Conservation (phyloP, 257 asterid genomes). For the Solanum chmielewskii region DNA sequence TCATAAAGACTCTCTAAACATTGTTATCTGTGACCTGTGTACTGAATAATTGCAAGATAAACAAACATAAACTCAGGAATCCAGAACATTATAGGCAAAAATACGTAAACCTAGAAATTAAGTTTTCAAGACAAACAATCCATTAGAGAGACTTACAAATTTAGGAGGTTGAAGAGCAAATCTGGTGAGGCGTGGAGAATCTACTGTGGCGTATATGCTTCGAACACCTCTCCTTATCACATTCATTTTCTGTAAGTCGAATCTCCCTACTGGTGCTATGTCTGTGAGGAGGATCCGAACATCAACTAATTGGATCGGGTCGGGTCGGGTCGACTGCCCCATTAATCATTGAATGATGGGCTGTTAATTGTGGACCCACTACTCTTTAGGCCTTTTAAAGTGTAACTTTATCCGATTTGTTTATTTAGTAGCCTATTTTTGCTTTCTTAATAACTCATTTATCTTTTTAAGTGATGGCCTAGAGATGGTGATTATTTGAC, state of each 20-base stretch:
- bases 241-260: neutral
- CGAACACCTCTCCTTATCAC: slow-evolving; percentile 13
- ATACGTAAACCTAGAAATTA: neutral
- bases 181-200: slow-evolving; percentile 48
- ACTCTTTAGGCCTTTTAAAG: neutral
- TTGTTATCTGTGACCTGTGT: neutral
- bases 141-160: slow-evolving; percentile 10
- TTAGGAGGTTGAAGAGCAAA: slow-evolving; percentile 63
- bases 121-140: neutral
- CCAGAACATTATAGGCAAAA: neutral
- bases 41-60: neutral
- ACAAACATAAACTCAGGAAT: neutral
- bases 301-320: neutral
- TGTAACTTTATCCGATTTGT: neutral
- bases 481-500: neutral
- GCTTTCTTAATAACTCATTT: neutral
- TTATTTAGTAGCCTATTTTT: neutral
- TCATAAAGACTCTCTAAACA: neutral
- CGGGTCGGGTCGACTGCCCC: neutral
- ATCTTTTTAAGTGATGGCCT: neutral
- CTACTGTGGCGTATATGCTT: slow-evolving; percentile 26
- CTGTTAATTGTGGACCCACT: neutral
- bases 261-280: neutral
- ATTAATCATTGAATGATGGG: neutral
- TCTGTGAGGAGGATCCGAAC: neutral